Evolutionary conservation across 2,329 filamentous ascomycete genomes (phyloP), one percentile per base, ranked within the genome.

Genomic region (Aspergillus niger): DNA sequence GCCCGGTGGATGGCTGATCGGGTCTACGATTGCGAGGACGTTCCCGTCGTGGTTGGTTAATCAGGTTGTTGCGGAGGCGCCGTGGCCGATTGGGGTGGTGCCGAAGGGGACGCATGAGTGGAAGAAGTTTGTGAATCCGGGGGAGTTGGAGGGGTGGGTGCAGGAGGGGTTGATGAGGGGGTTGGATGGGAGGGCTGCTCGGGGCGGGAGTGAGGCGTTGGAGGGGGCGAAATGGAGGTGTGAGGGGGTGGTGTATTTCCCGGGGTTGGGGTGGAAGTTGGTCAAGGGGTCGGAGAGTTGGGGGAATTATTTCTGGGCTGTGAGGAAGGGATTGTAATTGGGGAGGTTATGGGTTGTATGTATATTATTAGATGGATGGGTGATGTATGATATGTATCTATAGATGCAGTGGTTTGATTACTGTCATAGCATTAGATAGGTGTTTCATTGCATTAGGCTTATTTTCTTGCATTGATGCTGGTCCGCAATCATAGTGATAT

Each of bases 251-350:
- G 83, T 97, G 51, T 99, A 97, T 80, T 84, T 98, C 57, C 95
- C 95, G 0, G 92, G 91, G 0, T 59, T 97, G 48, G 95, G 95
- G 3, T 98, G 95, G 95, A 92, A 85, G 78, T 86, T 91, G 74
- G 88, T 97, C 4, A 76, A 79, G 24, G 91, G 91, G 2, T 90
- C 92, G 69, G 94, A 98, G 80, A 87, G 86, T 71, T 86, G 91
- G 71, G 94, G 94, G 8, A 99, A 99, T 76, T 99, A 98, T 79
- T 98, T 99, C 77, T 96, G 97, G 75, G 95, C 86, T 8, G 88
- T 97, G 47, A 86, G 88, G 77, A 89, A 81, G 73, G 79, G 20
- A 20, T 20, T 20, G 20, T 20, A 20, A 20, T 20, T 20, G 2
- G 20, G 20, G 20, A 26, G 20, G 20, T 20, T 20, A 20, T 20